Evolutionary conservation across 768 basidiomycete genomes (phyloP).

Genomic region (Rhodosporidiobolus odoratus): DNA sequence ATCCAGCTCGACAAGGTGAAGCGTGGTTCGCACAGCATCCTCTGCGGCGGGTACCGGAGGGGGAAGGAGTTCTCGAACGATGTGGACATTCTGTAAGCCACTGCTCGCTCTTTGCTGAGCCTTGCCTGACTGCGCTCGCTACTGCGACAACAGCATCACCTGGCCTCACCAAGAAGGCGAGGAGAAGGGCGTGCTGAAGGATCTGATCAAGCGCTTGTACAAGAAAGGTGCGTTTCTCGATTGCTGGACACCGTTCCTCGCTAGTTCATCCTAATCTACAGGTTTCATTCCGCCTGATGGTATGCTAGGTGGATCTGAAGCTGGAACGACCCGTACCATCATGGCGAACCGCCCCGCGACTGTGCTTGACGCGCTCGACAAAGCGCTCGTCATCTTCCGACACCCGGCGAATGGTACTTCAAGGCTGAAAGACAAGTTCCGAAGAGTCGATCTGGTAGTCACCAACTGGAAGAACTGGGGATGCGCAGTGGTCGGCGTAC

Average conservation of each 20-base stretch:
- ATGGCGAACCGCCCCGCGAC: not conserved
- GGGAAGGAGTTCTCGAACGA: constrained; percentile 22
- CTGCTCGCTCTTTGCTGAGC: not conserved
- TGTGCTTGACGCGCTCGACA: constrained; percentile 13
- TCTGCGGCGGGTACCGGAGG: constrained; percentile 22
- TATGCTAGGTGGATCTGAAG: not conserved
- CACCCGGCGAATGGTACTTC: not conserved
- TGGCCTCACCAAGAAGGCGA: constrained; percentile 7
- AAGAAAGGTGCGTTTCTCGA: not conserved
- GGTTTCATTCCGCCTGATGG: constrained; percentile 3
- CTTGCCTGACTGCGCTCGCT: not conserved
- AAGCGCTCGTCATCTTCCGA: constrained; percentile 15
- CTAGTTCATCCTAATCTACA: not conserved
- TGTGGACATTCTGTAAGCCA: constrained; percentile 19
- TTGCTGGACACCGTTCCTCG: not conserved
- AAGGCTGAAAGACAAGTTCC: not conserved
- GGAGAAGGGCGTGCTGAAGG: not conserved
- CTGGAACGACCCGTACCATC: not conserved
- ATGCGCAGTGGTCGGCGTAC: constrained; percentile 7
- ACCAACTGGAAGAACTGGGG: constrained; percentile 8
- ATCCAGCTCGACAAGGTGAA: constrained; percentile 13
- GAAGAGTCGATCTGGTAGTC: constrained; percentile 22
- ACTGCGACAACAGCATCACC: not conserved
- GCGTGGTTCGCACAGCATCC: not conserved
- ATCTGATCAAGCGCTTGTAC: not conserved